Percentiles rank a stretch among this genome's conserved stretches.
These are phyloP conservation scores for Pisolithus albus DNA, from an alignment of 768 basidiomycete species.

Conservation along the genomic window DNA sequence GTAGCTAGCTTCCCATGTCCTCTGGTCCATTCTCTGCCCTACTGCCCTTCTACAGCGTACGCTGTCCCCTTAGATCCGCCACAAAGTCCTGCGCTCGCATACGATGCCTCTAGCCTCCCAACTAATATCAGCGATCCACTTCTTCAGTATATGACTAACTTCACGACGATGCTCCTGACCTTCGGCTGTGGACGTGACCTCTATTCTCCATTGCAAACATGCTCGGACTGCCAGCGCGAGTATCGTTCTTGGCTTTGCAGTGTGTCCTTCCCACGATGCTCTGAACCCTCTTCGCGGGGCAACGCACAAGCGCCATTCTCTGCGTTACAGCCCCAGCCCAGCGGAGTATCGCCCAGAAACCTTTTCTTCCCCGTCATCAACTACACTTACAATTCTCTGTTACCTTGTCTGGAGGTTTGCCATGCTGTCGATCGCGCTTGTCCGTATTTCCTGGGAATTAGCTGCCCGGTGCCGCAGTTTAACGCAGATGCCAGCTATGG, in stretches of 20 bases:
- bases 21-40: conserved; percentile 63
- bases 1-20: conserved; percentile 62
- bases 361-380: conserved; percentile 39
- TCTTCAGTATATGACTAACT: conserved; percentile 58
- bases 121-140: conserved; percentile 42
- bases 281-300: conserved; percentile 35
- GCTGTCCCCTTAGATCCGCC: conserved; percentile 59
- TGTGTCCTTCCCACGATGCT: conserved; percentile 67
- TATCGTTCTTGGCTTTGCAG: conserved; percentile 78
- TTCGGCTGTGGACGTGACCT: conserved; percentile 73
- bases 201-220: conserved; percentile 74
- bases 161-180: conserved; percentile 64
- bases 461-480: conserved; percentile 54
- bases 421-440: conserved; percentile 68
- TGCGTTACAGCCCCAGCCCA: conserved; percentile 42
- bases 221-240: conserved; percentile 63
- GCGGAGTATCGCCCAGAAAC: conserved; percentile 38
- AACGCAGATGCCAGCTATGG: conserved; percentile 69
- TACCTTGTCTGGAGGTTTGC: conserved; percentile 80
- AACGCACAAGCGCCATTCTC: conserved; percentile 35
- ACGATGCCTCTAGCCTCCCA: conserved; percentile 50
- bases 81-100: conserved; percentile 33
- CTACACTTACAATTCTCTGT: conserved; percentile 48
- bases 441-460: conserved; percentile 63
- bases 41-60: conserved; percentile 66